Conservation (phyloP, 1,284 basidiomycete species). For the Ustilago bromivora region DNA sequence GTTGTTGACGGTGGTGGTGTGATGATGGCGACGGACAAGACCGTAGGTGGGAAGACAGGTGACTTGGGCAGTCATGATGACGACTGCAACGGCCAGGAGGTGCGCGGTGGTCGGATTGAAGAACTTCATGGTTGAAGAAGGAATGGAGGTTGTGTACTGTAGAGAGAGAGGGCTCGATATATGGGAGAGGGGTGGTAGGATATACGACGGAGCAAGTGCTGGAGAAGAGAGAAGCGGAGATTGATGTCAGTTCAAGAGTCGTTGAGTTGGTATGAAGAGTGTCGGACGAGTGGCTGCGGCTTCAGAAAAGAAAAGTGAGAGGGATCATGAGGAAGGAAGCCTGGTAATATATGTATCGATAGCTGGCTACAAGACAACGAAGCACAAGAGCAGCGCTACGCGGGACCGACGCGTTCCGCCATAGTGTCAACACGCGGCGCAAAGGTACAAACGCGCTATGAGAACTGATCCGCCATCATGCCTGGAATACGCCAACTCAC, state of each 20-base stretch:
- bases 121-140: neutral
- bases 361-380: neutral
- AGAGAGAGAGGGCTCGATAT: neutral
- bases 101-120: neutral
- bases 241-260: conserved; percentile 1
- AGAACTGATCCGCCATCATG: neutral
- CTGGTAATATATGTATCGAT: neutral
- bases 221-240: neutral
- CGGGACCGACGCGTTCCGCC: neutral
- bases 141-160: neutral
- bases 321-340: neutral
- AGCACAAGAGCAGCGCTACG: neutral
- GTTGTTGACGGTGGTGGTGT: neutral
- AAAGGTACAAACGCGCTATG: neutral
- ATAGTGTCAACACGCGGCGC: conserved; percentile 2
- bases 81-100: neutral
- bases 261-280: neutral
- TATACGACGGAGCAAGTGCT: neutral
- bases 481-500: conserved; percentile 11
- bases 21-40: neutral
- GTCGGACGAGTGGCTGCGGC: neutral
- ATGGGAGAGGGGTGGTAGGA: neutral
- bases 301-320: neutral
- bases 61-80: neutral
- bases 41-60: neutral